Base-by-base conservation (phyloP, 129 eudicot genomes). In the Erigeron canadensis region DNA sequence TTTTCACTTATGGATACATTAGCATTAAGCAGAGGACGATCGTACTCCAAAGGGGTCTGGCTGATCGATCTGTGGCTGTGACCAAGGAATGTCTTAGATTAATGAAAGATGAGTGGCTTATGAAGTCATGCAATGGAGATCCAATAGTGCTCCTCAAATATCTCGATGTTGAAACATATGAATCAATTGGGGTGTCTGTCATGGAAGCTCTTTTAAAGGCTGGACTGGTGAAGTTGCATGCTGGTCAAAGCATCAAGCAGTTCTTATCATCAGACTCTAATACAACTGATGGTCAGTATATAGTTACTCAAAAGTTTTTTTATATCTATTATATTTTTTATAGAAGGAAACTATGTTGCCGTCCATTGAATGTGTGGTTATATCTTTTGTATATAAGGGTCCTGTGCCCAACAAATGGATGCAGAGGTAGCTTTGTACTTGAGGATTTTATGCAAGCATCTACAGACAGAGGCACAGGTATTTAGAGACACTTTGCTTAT, bases 111-210 rank as follows among this genome's bases (percentile, higher is more conserved):
- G 96, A 90, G 51, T 95, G 99, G 99, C 95, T 95, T 77, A 62
- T 80, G 70, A 90, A 90, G 78, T 84, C 85, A 62, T 95, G 99
- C 87, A 88, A 86, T 23, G 86, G 91, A 73, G 87, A 95, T 69
- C 93, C 91, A 15, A 70, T 88, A 51, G 91, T 81, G 85, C 95
- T 95, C 71, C 91, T 95, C 39, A 90, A 86, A 83, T 95, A 74
- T 72, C 89, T 95, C 46, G 99, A 95, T 81, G 99, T 95, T 11
- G 99, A 95, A 88, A 95, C 99, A 21, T 95, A 95, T 59, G 99
- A 95, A 79, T 64, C 76, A 11, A 91, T 90, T 75, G 99, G 94
- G 70, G 91, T 81, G 70, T 85, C 91, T 34, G 99, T 90, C 12
- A 84, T 90, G 99, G 80, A 71, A 51, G 85, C 91, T 21, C 91